Evolutionary conservation across 2,329 filamentous ascomycete species (phyloP).

Genomic region (Gnomoniopsis smithogilvyi): DNA sequence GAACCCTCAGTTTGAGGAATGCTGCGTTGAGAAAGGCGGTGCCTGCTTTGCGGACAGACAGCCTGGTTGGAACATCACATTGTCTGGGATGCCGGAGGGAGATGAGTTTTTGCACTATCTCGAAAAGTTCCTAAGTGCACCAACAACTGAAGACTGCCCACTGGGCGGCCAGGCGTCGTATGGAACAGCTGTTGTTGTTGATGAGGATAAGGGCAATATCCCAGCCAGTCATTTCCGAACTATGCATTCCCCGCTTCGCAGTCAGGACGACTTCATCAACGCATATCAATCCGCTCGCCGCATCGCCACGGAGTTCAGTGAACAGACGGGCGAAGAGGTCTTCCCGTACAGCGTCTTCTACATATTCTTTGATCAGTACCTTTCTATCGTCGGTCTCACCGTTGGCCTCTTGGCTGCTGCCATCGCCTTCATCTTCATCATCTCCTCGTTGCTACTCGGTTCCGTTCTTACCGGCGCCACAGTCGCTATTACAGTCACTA

Average conservation of each 20-base stretch:
- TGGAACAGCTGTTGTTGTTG: conserved; percentile 76
- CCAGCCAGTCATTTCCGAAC: conserved; percentile 89
- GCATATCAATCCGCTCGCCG: conserved; percentile 87
- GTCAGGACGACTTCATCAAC: conserved; percentile 87
- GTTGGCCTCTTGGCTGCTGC: conserved; percentile 77
- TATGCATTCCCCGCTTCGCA: conserved; percentile 79
- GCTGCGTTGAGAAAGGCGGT: conserved; percentile 67
- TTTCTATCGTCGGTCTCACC: conserved; percentile 77
- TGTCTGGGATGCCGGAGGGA: conserved; percentile 89
- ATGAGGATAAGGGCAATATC: conserved; percentile 63
- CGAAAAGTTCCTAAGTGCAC: conserved; percentile 74
- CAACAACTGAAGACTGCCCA: conserved; percentile 80
- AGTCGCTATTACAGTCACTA: conserved; percentile 81
- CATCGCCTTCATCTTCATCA: conserved; percentile 77
- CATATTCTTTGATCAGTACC: conserved; percentile 98
- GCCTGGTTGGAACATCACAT: conserved; percentile 84
- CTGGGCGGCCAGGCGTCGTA: conserved; percentile 88
- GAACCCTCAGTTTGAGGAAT: conserved; percentile 76
- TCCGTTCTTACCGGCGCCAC: conserved; percentile 78
- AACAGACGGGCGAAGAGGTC: conserved; percentile 71
- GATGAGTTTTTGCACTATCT: conserved; percentile 88
- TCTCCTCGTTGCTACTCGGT: conserved; percentile 78
- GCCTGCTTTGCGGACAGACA: conserved; percentile 76
- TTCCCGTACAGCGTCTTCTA: conserved; percentile 98
- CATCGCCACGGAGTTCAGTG: conserved; percentile 73